phyloP scores from a whole-genome alignment of 2,329 filamentous ascomycete genomes.

The Ophiostoma angusticollis region DNA sequence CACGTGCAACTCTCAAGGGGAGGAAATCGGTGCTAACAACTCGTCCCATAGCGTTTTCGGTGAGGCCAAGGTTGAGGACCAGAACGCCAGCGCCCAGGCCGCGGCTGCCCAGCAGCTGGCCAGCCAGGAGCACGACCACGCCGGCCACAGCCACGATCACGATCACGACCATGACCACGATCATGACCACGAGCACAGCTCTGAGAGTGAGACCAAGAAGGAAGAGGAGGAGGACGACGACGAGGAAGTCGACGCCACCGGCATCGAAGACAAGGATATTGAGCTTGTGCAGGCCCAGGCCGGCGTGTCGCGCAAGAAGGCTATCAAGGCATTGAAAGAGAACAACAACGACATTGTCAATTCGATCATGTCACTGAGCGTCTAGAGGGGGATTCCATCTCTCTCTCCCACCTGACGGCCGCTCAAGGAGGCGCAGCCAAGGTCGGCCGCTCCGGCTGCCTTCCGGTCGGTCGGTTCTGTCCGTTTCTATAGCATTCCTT shows the following conservation, averaged over 20 bases:
- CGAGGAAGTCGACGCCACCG: slow-evolving; percentile 89
- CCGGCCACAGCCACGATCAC: slow-evolving; percentile 58
- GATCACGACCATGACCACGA: slow-evolving; percentile 42
- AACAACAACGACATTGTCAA: slow-evolving; percentile 99
- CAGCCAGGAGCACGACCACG: slow-evolving; percentile 52
- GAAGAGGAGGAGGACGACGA: slow-evolving; percentile 76
- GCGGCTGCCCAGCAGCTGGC: slow-evolving; percentile 92
- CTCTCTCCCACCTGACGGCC: too few species aligned
- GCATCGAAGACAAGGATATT: slow-evolving; percentile 97
- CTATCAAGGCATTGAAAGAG: slow-evolving; percentile 95
- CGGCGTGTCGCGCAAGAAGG: slow-evolving; percentile 93
- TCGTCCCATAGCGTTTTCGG: slow-evolving; percentile 68
- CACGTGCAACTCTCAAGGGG: too few species aligned
- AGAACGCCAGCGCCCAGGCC: slow-evolving; percentile 96
- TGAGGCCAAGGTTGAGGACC: slow-evolving; percentile 99
- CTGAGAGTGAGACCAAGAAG: slow-evolving; percentile 56
- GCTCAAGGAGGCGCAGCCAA: too few species aligned
- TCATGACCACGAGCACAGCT: slow-evolving; percentile 37
- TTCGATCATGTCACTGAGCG: slow-evolving; percentile 97
- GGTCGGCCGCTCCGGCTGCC: too few species aligned
- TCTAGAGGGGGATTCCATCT: slow-evolving; percentile 35
- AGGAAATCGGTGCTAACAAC: background rate
- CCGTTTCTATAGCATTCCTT: too few species aligned
- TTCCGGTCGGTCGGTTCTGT: too few species aligned
- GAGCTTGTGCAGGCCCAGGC: slow-evolving; percentile 98